Percentiles rank a stretch among this genome's conserved stretches.
These are phyloP conservation scores for Viridothelium virens DNA, from an alignment of 495 filamentous ascomycete species.

Conservation along the genomic window DNA sequence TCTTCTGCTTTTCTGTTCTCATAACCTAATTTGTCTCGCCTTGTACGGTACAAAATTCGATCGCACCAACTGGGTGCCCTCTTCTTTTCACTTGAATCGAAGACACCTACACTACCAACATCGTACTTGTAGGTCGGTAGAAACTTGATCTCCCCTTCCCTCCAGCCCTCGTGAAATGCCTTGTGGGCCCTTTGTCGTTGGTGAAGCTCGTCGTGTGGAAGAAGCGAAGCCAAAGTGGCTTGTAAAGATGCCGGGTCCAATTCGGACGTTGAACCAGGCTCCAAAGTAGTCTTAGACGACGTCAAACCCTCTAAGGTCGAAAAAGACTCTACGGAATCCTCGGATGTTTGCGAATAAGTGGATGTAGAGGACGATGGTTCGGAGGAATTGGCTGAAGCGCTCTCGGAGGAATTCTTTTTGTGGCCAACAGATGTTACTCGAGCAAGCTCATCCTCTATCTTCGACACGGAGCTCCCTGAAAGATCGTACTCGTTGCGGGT, in stretches of 20 bases:
- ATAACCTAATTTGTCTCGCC: slow-evolving; percentile 60
- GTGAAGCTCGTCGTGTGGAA: slow-evolving; percentile 84
- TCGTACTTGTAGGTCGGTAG: slow-evolving; percentile 98
- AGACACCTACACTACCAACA: slow-evolving; percentile 82
- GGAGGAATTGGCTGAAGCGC: neutral
- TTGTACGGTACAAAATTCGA: slow-evolving; percentile 80
- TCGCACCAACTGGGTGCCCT: slow-evolving; percentile 96
- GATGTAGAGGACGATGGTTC: neutral
- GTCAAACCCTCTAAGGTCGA: neutral
- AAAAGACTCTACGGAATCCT: neutral
- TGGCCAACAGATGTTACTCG: neutral
- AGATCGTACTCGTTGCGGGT: slow-evolving; percentile 66
- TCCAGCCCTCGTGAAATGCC: slow-evolving; percentile 84
- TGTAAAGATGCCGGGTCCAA: slow-evolving; percentile 62
- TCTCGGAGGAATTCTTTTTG: neutral
- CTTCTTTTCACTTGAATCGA: slow-evolving; percentile 91
- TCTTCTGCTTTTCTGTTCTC: slow-evolving; percentile 58
- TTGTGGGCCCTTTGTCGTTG: slow-evolving; percentile 64
- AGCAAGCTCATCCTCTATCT: slow-evolving; percentile 34
- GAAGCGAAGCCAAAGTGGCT: slow-evolving; percentile 73
- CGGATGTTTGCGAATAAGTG: neutral
- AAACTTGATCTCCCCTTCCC: slow-evolving; percentile 80
- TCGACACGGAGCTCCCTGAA: slow-evolving; percentile 26
- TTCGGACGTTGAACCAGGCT: slow-evolving; percentile 26
- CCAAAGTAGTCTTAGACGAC: neutral